phyloP scores from a whole-genome alignment of 495 filamentous ascomycete genomes.

The Aspergillus mulundensis region DNA sequence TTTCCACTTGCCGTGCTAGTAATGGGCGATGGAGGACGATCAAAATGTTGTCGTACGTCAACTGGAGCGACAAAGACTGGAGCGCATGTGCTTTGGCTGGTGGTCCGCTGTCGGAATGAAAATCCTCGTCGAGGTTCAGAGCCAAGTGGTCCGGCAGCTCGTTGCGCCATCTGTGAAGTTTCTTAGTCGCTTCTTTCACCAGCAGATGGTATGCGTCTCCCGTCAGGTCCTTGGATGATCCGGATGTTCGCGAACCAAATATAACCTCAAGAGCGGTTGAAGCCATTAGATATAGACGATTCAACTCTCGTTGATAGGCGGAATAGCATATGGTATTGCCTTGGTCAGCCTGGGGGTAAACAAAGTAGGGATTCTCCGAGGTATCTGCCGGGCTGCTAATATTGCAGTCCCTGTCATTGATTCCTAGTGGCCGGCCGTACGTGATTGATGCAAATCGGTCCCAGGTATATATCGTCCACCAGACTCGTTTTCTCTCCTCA shows the following conservation, averaged over 20 bases:
- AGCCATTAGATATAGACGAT: constrained; percentile 30
- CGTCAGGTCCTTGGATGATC: constrained; percentile 14
- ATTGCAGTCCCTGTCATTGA: constrained; percentile 36
- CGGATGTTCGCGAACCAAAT: constrained; percentile 26
- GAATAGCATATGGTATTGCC: constrained; percentile 24
- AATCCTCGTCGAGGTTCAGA: constrained; percentile 23
- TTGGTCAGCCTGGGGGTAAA: background rate
- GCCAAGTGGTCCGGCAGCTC: constrained; percentile 20
- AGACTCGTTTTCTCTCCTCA: constrained; percentile 32
- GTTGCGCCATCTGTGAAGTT: constrained; percentile 23
- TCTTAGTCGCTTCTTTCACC: constrained; percentile 19
- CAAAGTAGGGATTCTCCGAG: constrained; percentile 23
- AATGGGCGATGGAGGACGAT: constrained; percentile 34
- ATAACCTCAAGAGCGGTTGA: constrained; percentile 27
- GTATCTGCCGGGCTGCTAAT: constrained; percentile 28
- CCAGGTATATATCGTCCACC: constrained; percentile 40
- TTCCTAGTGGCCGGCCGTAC: constrained; percentile 31
- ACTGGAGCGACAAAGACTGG: constrained; percentile 28
- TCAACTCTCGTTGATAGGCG: constrained; percentile 30
- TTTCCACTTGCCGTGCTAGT: constrained; percentile 24
- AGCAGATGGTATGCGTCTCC: constrained; percentile 19
- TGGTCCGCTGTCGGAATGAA: constrained; percentile 5
- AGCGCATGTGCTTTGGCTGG: constrained; percentile 23
- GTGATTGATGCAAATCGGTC: constrained; percentile 35
- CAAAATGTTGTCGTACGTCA: constrained; percentile 34